phyloP scores from a whole-genome alignment of 192 early-diverging fungal genomes.

The Podila epigama region DNA sequence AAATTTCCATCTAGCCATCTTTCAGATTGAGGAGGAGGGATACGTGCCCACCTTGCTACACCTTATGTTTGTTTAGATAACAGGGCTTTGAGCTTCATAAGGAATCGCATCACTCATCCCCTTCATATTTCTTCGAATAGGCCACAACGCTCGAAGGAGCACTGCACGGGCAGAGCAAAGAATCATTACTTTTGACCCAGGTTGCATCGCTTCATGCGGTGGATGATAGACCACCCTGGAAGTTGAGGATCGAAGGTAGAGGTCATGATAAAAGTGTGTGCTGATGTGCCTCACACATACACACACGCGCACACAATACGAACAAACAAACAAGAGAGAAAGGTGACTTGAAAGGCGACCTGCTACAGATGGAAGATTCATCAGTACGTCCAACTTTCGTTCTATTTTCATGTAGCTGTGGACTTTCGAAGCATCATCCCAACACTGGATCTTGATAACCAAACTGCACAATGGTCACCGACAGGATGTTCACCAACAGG shows the following conservation, averaged over 20 bases:
- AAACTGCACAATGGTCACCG: conserved; percentile 29
- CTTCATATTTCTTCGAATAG: background rate
- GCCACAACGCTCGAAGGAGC: background rate
- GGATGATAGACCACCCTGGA: background rate
- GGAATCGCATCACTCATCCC: no score
- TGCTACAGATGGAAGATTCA: no score
- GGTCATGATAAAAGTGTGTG: no score
- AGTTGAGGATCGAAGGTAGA: background rate
- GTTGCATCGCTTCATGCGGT: background rate
- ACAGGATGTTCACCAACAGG: conserved; percentile 24
- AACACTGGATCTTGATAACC: conserved; percentile 6
- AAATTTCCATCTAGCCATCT: no score
- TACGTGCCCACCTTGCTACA: no score
- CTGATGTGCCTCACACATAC: no score
- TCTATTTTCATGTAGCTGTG: conserved; percentile 2
- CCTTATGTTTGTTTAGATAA: no score
- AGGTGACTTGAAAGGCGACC: no score
- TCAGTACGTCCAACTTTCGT: no score
- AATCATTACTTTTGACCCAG: background rate
- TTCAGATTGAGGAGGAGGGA: no score
- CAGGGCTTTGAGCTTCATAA: no score
- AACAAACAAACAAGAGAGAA: background rate
- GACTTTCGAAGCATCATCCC: conserved; percentile 18
- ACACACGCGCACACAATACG: no score
- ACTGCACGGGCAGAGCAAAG: background rate